Evolutionary conservation across 2,329 filamentous ascomycete genomes (phyloP), one percentile per base, ranked within the genome.

Genomic region (Fusarium mexicanum): DNA sequence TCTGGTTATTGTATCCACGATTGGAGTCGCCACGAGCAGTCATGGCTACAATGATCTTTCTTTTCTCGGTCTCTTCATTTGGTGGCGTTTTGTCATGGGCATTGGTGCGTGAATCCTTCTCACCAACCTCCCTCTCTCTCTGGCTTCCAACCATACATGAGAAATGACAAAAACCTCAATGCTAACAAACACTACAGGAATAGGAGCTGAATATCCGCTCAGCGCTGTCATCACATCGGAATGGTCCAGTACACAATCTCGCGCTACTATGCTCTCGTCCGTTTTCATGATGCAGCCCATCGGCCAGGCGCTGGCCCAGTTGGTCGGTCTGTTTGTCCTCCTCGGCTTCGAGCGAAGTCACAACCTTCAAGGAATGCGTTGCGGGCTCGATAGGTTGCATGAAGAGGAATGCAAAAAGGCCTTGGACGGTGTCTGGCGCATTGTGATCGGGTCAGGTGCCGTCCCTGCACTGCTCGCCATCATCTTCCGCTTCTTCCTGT

Each of bases 241-340:
- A 84, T 92, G 87, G 84, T 84, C 87, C 10, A 88, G 86, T 61
- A 92, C 90, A 1, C 88, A 87, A 54, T 90, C 90, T n/a, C 85
- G 91, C 55, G 88, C 88, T n/a, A 89, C 86, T 26, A 93, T 93
- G 91, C 84, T 93, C 72, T 89, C 91, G 11, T 87, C 87, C 8
- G 90, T 93, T 38, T 93, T 93, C 78, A 86, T 92, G 75, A 92
- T 92, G 88, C 91, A 93, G 74, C 90, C 91, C 3, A 82, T 93
- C 14, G 91, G 91, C 11, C 91, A 93, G 77, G 87, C 92, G 5
- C 84, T 91, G 4, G 91, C 91, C 20, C 91, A 91, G 70, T 80
- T 91, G 10, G 88, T 92, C 17, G 89, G 89, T 8, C 81, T 92
- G 9, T 86, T 83, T 81, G 86, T 88, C 16, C 78, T 88, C 17